Percentiles rank a stretch among this genome's conserved stretches.
phyloP scores from a whole-genome alignment of 345 rosid genomes.

The Eutrema heterophyllum region DNA sequence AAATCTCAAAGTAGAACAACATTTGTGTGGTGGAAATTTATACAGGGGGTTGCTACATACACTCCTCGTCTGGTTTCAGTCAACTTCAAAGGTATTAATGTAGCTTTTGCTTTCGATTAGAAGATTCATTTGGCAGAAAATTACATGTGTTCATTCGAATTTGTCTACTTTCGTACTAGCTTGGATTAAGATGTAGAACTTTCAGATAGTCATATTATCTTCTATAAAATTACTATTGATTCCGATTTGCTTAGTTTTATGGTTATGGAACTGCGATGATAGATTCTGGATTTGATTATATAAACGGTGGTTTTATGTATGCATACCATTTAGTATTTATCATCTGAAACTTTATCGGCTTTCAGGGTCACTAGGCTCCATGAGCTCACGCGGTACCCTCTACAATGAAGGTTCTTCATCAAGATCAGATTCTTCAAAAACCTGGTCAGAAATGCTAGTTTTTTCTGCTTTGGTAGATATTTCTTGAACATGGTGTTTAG shows the following conservation, averaged over 20 bases:
- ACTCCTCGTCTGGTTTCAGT: conserved; percentile 84
- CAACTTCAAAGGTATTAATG: conserved; percentile 61
- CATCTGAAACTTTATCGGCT: not conserved
- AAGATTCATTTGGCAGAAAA: not conserved
- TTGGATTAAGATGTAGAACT: not conserved
- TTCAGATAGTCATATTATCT: not conserved
- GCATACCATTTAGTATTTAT: not conserved
- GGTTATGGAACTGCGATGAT: not conserved
- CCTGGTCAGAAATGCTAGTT: conserved; percentile 55
- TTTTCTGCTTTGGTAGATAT: not conserved
- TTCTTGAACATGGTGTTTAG: not conserved
- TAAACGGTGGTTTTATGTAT: not conserved
- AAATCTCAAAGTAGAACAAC: not conserved
- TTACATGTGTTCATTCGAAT: not conserved
- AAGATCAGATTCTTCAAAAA: conserved; percentile 40
- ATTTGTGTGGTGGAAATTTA: not conserved
- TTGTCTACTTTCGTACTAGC: not conserved
- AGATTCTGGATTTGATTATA: not conserved
- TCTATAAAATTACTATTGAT: not conserved
- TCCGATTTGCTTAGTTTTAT: not conserved
- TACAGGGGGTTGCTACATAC: conserved; percentile 68
- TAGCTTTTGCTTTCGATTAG: not conserved
- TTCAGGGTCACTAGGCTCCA: conserved; percentile 82
- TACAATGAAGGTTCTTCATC: conserved; percentile 41
- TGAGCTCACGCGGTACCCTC: conserved; percentile 68